Evolutionary conservation across 805 yeast species (phyloP).

Genomic region (Kuraishia borneana): DNA sequence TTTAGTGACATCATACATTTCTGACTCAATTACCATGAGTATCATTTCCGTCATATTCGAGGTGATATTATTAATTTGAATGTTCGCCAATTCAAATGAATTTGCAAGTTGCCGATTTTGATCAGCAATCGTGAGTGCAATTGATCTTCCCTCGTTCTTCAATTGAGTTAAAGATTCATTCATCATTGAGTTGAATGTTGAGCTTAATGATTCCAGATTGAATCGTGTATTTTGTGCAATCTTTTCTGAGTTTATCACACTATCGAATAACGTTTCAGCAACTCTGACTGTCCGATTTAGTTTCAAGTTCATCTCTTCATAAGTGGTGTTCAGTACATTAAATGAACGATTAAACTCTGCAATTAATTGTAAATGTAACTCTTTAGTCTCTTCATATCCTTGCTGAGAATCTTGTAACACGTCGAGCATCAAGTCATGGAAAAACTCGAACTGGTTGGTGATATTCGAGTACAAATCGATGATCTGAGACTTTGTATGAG

Average conservation of each 20-base stretch:
- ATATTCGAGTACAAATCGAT: constrained; percentile 34
- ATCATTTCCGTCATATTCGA: too few species aligned
- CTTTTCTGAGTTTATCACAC: not conserved
- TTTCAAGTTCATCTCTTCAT: not conserved
- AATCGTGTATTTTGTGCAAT: too few species aligned
- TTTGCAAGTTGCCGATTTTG: too few species aligned
- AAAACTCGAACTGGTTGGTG: constrained; percentile 19
- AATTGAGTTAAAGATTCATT: too few species aligned
- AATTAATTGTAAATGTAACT: not conserved
- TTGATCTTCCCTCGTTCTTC: too few species aligned
- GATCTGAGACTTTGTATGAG: constrained; percentile 40
- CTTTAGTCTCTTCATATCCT: constrained; percentile 8
- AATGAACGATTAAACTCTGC: not conserved
- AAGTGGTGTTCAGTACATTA: not conserved
- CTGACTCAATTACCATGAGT: too few species aligned
- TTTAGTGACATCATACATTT: too few species aligned
- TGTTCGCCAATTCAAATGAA: too few species aligned
- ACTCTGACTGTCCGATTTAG: not conserved
- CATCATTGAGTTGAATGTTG: too few species aligned
- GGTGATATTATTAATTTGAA: too few species aligned
- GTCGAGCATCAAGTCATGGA: not conserved
- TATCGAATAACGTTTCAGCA: not conserved
- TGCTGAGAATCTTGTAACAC: constrained; percentile 9
- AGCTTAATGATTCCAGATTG: too few species aligned
- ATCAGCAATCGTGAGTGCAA: too few species aligned